Conservation (phyloP, 2,329 filamentous ascomycete species). For the Claviceps maximensis region DNA sequence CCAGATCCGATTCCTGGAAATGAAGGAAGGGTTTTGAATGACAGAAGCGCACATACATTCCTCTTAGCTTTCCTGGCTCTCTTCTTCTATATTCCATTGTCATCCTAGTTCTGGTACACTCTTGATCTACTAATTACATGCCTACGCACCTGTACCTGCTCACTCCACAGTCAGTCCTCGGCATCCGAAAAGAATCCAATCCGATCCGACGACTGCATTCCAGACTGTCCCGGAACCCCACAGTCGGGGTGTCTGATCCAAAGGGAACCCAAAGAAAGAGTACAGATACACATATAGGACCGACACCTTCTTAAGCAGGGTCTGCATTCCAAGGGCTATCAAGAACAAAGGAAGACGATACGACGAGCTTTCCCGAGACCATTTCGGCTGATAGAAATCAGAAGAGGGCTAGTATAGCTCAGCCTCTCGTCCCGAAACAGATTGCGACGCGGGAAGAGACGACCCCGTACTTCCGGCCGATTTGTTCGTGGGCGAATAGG, state of each 20-base stretch:
- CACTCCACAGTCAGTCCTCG: constrained; percentile 1
- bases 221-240: constrained; percentile 1
- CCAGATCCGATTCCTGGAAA: constrained; percentile 1
- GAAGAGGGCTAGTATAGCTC: not conserved
- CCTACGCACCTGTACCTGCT: not conserved
- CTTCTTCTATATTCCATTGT: constrained; percentile 3
- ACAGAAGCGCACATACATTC: not conserved
- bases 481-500: too few species aligned
- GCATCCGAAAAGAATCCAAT: not conserved
- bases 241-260: not conserved
- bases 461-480: not conserved
- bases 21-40: not conserved
- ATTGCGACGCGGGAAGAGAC: not conserved
- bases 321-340: constrained; percentile 2
- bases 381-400: not conserved
- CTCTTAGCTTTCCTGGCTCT: not conserved
- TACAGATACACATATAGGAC: not conserved
- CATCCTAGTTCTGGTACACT: constrained; percentile 2
- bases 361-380: constrained; percentile 4
- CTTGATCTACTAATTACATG: not conserved
- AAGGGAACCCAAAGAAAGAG: not conserved
- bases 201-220: constrained; percentile 4
- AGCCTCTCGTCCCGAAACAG: not conserved
- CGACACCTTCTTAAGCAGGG: not conserved
- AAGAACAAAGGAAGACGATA: not conserved